Percentiles rank a stretch among this genome's conserved stretches.
phyloP scores from a whole-genome alignment of 208 protist species.

The Trypanosoma mega region DNA sequence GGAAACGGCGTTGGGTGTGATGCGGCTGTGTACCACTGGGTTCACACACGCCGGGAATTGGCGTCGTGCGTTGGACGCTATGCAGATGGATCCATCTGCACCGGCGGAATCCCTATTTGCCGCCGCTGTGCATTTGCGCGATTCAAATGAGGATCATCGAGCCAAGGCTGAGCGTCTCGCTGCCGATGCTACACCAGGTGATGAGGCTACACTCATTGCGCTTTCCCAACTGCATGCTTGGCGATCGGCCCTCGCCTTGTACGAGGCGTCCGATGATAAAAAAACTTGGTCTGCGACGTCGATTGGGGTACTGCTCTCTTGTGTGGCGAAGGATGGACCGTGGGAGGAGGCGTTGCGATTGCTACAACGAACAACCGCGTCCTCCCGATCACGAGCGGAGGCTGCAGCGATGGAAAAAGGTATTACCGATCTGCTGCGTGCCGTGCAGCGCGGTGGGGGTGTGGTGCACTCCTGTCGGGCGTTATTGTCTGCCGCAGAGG shows the following conservation, averaged over 20 bases:
- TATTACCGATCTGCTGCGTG: slow-evolving; percentile 21
- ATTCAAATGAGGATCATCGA: slow-evolving; percentile 2
- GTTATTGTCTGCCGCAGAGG: slow-evolving; percentile 20
- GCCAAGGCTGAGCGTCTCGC: slow-evolving; percentile 17
- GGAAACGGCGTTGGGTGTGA: slow-evolving; percentile 11
- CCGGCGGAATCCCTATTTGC: slow-evolving; percentile 12
- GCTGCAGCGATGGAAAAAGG: slow-evolving; percentile 3
- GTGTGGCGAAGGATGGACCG: slow-evolving; percentile 16
- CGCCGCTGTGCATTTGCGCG: slow-evolving; percentile 11
- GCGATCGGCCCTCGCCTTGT: slow-evolving; percentile 15
- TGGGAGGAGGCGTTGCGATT: slow-evolving; percentile 20
- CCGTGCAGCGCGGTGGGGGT: slow-evolving; percentile 12
- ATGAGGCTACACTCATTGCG: slow-evolving; percentile 12
- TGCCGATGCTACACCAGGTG: background rate
- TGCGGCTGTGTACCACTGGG: slow-evolving; percentile 9
- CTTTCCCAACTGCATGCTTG: slow-evolving; percentile 21
- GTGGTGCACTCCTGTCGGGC: slow-evolving; percentile 22
- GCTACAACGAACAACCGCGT: background rate
- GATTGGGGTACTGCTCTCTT: slow-evolving; percentile 23
- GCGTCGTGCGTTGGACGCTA: slow-evolving; percentile 13
- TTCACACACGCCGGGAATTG: slow-evolving; percentile 17
- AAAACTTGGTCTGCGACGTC: background rate
- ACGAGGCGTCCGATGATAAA: background rate
- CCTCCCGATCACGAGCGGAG: background rate
- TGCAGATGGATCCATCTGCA: slow-evolving; percentile 12